These are phyloP conservation scores for Scenedesmus sp. DNA, from an alignment of 163 green algal species.

Conservation along the genomic window DNA sequence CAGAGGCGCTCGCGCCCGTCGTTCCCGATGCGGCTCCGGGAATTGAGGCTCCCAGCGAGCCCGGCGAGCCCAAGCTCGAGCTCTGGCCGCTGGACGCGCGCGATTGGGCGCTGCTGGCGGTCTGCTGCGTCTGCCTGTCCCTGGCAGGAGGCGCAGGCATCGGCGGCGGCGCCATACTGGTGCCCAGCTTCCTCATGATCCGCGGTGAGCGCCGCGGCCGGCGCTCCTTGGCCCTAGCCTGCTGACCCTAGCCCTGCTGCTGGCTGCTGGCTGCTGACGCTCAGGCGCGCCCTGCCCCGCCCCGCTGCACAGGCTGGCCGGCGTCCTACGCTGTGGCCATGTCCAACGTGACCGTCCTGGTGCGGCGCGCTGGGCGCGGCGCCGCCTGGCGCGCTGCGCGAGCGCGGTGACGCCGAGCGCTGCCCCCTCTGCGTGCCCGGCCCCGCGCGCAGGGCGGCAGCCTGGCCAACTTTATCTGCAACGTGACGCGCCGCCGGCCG, in stretches of 20 bases:
- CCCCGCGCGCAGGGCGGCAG: constrained; percentile 11
- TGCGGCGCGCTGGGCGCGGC: neutral
- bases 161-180: constrained; percentile 26
- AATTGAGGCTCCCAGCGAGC: too few relatives aligned
- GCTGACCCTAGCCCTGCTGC: too few relatives aligned
- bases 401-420: neutral
- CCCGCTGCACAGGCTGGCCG: constrained; percentile 39
- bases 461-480: constrained; percentile 46
- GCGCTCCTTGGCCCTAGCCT: too few relatives aligned
- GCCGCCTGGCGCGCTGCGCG: neutral
- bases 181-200: constrained; percentile 25
- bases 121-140: neutral
- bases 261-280: too few relatives aligned
- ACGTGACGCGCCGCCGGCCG: constrained; percentile 9
- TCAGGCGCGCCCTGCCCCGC: too few relatives aligned
- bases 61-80: too few relatives aligned
- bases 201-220: constrained; percentile 7
- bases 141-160: constrained; percentile 36
- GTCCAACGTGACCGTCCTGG: constrained; percentile 41
- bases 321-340: constrained; percentile 29
- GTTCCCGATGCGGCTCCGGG: too few relatives aligned
- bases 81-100: constrained; percentile 28
- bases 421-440: neutral
- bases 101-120: constrained; percentile 3
- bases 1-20: too few relatives aligned